Evolutionary conservation across 371 early-diverging fungal genomes (phyloP).

Genomic region (Zychaea mexicana): DNA sequence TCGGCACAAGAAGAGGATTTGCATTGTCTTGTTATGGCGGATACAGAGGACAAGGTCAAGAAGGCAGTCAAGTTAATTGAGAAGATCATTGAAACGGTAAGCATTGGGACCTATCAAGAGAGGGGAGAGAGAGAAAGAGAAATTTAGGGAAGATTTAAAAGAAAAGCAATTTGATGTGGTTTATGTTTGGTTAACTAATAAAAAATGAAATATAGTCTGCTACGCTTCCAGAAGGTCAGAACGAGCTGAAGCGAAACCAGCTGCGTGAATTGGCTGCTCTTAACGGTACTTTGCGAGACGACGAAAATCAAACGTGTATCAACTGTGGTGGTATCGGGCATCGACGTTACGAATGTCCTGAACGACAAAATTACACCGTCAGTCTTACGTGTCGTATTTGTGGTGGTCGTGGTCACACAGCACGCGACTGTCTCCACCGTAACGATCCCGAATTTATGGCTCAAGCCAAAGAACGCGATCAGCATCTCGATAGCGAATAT

Average conservation of each 20-base stretch:
- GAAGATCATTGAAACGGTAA: constrained; percentile 91
- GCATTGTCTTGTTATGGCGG: constrained; percentile 92
- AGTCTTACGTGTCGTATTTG: constrained; percentile 90
- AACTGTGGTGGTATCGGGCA: constrained; percentile 95
- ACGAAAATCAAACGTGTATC: constrained; percentile 91
- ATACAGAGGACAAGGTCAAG: constrained; percentile 86
- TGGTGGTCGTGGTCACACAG: constrained; percentile 90
- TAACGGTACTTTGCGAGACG: constrained; percentile 95
- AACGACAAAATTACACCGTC: constrained; percentile 83
- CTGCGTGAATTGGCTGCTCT: constrained; percentile 93
- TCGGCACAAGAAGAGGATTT: constrained; percentile 93
- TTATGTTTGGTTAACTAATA: too few species aligned
- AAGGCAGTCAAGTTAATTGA: constrained; percentile 86
- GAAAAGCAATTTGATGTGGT: too few species aligned
- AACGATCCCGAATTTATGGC: constrained; percentile 76
- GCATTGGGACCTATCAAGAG: background rate
- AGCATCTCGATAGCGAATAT: constrained; percentile 88
- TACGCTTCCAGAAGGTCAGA: constrained; percentile 92
- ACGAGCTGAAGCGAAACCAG: constrained; percentile 92
- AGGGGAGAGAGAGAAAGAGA: too few species aligned
- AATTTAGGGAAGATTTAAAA: too few species aligned
- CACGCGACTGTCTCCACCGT: constrained; percentile 82
- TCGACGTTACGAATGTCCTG: constrained; percentile 91
- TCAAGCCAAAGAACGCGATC: constrained; percentile 74
- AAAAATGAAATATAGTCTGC: constrained; percentile 81